Conservation (phyloP, 2,329 filamentous ascomycete genomes). For the Aspergillus hortae region DNA sequence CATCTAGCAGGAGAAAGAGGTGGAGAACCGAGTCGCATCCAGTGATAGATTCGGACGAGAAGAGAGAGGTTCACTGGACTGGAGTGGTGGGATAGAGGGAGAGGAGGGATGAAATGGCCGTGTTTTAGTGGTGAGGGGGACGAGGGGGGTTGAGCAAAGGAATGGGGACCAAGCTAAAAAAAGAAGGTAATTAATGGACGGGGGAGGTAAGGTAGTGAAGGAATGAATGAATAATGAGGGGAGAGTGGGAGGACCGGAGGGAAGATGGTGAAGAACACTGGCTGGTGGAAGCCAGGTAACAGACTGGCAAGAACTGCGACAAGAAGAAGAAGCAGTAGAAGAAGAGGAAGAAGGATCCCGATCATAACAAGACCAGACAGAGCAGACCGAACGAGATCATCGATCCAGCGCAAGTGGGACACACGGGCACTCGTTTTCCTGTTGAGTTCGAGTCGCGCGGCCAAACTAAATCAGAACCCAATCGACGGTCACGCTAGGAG, state of each 20-base stretch:
- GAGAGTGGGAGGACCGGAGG: not conserved
- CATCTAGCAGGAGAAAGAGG: conserved; percentile 12
- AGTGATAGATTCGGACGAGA: conserved; percentile 4
- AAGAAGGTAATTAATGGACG: conserved; percentile 13
- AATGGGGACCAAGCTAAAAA: conserved; percentile 2
- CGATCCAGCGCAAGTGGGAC: conserved; percentile 19
- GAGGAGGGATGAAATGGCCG: conserved; percentile 4
- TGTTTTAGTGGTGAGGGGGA: conserved; percentile 13
- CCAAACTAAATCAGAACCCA: not conserved
- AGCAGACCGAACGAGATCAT: conserved; percentile 6
- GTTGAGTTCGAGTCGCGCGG: conserved; percentile 10
- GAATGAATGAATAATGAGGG: not conserved
- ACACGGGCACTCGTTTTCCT: conserved; percentile 10
- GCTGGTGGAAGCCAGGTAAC: not conserved
- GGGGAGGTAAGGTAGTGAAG: conserved; percentile 2
- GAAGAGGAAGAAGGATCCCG: conserved; percentile 14
- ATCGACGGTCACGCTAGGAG: conserved; percentile 1
- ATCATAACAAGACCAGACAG: conserved; percentile 2
- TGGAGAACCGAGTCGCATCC: not conserved
- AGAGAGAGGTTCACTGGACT: conserved; percentile 2
- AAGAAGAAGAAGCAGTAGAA: conserved; percentile 10
- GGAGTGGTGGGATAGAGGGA: not conserved
- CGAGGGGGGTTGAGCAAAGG: conserved; percentile 4
- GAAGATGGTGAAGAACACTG: not conserved
- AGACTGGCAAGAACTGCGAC: not conserved